Conservation (phyloP, 192 early-diverging fungal species). For the Dissophora globulifera region DNA sequence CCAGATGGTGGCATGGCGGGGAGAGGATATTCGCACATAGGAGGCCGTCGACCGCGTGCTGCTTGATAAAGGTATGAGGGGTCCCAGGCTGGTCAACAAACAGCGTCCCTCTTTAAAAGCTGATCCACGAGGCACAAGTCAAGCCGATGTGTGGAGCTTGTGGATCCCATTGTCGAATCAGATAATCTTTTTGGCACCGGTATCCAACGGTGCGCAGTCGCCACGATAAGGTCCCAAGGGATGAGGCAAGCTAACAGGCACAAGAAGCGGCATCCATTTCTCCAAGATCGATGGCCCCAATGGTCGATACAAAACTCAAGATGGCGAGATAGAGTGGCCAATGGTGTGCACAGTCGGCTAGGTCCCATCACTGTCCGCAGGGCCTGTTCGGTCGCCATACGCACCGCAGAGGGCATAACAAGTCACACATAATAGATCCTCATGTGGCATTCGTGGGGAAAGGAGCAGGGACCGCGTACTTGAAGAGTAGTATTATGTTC, state of each 20-base stretch:
- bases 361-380: too few relatives aligned
- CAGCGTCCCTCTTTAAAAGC: conserved; percentile 12
- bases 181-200: neutral
- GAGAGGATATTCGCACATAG: conserved; percentile 20
- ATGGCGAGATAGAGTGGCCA: neutral
- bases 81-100: conserved; percentile 19
- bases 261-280: conserved; percentile 1
- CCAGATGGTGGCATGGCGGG: conserved; percentile 48
- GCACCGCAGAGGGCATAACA: neutral
- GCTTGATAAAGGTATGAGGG: conserved; percentile 7
- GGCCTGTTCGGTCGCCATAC: too few relatives aligned
- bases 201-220: neutral
- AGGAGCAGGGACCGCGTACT: conserved; percentile 11
- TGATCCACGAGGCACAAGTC: conserved; percentile 1
- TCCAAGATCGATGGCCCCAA: conserved; percentile 7
- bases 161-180: conserved; percentile 9
- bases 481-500: conserved; percentile 53
- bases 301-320: neutral
- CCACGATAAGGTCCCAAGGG: neutral
- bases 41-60: conserved; percentile 8
- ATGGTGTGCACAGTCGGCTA: neutral
- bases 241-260: conserved; percentile 6
- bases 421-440: conserved; percentile 9
- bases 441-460: conserved; percentile 4
- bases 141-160: conserved; percentile 13